Percentiles rank a stretch among this genome's conserved stretches.
Evolutionary conservation across 2,329 filamentous ascomycete genomes (phyloP).

Genomic region (Arthrobotrys pseudoclavata): DNA sequence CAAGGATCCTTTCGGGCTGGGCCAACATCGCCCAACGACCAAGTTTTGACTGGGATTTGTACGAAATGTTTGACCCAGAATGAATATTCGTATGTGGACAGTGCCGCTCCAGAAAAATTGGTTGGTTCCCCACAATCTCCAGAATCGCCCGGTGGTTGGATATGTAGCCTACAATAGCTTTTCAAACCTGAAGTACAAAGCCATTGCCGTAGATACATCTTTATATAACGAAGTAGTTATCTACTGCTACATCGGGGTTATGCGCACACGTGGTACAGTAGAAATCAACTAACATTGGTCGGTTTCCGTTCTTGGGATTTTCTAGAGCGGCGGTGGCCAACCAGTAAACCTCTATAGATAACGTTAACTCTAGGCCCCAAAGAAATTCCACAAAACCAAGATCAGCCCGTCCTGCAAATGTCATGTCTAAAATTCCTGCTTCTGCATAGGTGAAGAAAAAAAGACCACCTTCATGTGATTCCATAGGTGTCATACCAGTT

Average conservation of each 20-base stretch:
- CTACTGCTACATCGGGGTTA: not conserved
- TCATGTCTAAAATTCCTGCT: conserved; percentile 19
- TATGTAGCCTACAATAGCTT: not conserved
- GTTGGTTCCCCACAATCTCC: conserved; percentile 48
- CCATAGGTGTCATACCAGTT: not conserved
- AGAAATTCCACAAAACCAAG: not conserved
- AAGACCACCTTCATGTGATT: conserved; percentile 30
- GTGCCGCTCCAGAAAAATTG: conserved; percentile 26
- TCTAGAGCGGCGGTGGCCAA: conserved; percentile 18
- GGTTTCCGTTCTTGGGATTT: conserved; percentile 11
- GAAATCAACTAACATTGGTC: conserved; percentile 2
- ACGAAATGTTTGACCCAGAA: conserved; percentile 20
- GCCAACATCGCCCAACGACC: conserved; percentile 28
- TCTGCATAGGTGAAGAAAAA: not conserved
- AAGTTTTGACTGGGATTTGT: conserved; percentile 30
- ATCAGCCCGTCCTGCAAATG: conserved; percentile 27
- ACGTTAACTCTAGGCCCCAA: conserved; percentile 28
- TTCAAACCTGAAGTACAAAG: not conserved
- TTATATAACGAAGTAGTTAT: not conserved
- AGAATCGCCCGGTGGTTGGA: not conserved
- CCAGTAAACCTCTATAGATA: conserved; percentile 17
- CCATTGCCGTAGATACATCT: not conserved
- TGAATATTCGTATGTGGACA: conserved; percentile 23
- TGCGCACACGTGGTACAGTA: not conserved
- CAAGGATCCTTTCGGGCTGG: conserved; percentile 19